Conservation (phyloP, 2,329 filamentous ascomycete genomes). For the Aquanectria penicillioides region DNA sequence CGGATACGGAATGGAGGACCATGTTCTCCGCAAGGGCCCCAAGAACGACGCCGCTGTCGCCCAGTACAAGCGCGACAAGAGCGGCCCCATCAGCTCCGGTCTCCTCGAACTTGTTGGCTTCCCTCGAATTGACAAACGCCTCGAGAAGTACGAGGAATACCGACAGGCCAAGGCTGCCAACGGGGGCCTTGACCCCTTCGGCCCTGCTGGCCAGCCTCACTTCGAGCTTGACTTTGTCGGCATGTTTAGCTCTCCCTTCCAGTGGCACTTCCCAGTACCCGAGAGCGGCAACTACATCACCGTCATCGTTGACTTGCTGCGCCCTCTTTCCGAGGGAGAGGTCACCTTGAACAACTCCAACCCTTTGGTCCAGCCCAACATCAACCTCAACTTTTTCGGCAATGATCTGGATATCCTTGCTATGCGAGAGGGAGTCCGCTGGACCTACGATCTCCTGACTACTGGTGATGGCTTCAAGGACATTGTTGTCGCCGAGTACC, state of each 20-base stretch:
- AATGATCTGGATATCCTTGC: constrained; percentile 66
- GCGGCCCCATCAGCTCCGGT: constrained; percentile 53
- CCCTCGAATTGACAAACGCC: constrained; percentile 64
- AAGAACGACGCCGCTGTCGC: constrained; percentile 47
- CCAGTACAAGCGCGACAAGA: constrained; percentile 37
- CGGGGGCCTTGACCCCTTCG: constrained; percentile 62
- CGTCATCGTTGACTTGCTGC: constrained; percentile 61
- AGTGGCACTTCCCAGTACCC: constrained; percentile 57
- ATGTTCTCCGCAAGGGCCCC: constrained; percentile 51
- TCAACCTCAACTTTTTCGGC: constrained; percentile 69
- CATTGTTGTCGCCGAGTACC: constrained; percentile 63
- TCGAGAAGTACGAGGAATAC: constrained; percentile 61
- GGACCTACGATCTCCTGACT: constrained; percentile 65
- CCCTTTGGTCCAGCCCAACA: constrained; percentile 66
- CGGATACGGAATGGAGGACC: constrained; percentile 51
- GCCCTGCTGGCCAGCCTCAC: constrained; percentile 66
- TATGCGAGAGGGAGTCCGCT: constrained; percentile 67
- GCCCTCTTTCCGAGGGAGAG: constrained; percentile 58
- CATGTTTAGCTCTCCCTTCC: constrained; percentile 63
- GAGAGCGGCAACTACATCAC: constrained; percentile 61
- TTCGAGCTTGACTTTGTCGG: constrained; percentile 71
- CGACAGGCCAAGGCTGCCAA: constrained; percentile 52
- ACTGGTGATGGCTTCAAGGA: constrained; percentile 67
- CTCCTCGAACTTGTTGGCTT: constrained; percentile 63
- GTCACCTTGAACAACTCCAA: constrained; percentile 66